These are phyloP conservation scores for Primulina huaijiensis DNA, from an alignment of 257 asterid species.

Conservation along the genomic window DNA sequence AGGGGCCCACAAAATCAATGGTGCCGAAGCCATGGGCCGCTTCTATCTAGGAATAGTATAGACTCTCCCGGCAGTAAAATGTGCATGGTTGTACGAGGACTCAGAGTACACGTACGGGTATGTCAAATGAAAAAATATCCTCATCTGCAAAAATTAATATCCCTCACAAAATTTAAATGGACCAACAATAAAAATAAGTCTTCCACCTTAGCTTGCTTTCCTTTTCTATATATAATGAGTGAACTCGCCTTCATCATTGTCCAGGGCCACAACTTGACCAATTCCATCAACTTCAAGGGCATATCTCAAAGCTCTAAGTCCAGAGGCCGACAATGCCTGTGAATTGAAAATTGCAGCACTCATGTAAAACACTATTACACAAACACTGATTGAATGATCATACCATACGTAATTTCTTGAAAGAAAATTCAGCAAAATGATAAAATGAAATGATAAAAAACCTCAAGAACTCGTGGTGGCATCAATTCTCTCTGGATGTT, in stretches of 20 bases:
- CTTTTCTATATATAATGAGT: neutral
- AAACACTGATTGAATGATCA: neutral
- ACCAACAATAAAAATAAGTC: neutral
- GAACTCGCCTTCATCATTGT: conserved; percentile 73
- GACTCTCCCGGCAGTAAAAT: too few relatives aligned
- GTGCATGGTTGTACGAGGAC: neutral
- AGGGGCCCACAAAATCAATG: too few relatives aligned
- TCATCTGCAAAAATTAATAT: neutral
- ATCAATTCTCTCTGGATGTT: conserved; percentile 51
- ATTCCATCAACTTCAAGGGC: conserved; percentile 93
- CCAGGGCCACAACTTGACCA: conserved; percentile 90
- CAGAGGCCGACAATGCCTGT: conserved; percentile 96
- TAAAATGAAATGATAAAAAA: conserved; percentile 29
- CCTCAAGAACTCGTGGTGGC: conserved; percentile 90
- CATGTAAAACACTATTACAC: neutral
- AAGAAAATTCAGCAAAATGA: neutral
- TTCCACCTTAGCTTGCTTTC: neutral
- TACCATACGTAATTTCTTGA: conserved; percentile 1
- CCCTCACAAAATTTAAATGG: neutral
- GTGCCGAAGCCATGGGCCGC: too few relatives aligned
- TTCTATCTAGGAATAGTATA: too few relatives aligned
- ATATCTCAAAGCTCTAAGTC: conserved; percentile 90
- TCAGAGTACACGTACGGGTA: neutral
- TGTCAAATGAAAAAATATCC: neutral
- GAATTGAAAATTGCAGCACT: conserved; percentile 15